These are phyloP conservation scores for Penicillium oxalicum DNA, from an alignment of 2,329 filamentous ascomycete species.

Conservation along the genomic window DNA sequence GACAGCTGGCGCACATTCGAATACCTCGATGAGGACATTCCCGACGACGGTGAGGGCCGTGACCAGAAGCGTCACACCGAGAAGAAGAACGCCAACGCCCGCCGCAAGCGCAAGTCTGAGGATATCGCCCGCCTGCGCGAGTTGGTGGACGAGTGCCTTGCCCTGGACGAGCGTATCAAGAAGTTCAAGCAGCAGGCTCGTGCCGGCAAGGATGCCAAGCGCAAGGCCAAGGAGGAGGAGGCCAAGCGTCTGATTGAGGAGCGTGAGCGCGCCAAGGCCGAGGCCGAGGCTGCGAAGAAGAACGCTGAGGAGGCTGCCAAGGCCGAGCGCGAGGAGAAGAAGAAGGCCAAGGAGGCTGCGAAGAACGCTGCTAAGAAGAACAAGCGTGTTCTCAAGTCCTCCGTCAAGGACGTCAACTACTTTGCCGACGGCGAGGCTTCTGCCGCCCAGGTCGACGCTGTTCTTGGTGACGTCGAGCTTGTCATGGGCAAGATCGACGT, in stretches of 20 bases:
- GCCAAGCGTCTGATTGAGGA: conserved; percentile 84
- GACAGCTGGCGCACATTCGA: conserved; percentile 97
- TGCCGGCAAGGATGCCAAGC: conserved; percentile 94
- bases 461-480: conserved; percentile 78
- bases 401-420: conserved; percentile 97
- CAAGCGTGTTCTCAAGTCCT: conserved; percentile 91
- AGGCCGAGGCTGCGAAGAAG: conserved; percentile 70
- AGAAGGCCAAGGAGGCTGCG: conserved; percentile 97
- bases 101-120: conserved; percentile 99
- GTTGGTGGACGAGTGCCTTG: conserved; percentile 78
- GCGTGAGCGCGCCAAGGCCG: conserved; percentile 73
- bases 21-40: conserved; percentile 97
- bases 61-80: conserved; percentile 98
- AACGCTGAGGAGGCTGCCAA: conserved; percentile 86
- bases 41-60: conserved; percentile 97
- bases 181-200: conserved; percentile 87
- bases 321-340: conserved; percentile 70
- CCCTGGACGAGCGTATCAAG: conserved; percentile 92
- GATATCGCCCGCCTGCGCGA: conserved; percentile 87
- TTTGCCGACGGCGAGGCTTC: conserved; percentile 69
- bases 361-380: conserved; percentile 99
- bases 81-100: conserved; percentile 94
- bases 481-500: conserved; percentile 83
- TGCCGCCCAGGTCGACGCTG: conserved; percentile 71
- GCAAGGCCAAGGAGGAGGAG: conserved; percentile 81